Conservation (phyloP, 352 stramenopile species). For the Blastocystis hominis region DNA sequence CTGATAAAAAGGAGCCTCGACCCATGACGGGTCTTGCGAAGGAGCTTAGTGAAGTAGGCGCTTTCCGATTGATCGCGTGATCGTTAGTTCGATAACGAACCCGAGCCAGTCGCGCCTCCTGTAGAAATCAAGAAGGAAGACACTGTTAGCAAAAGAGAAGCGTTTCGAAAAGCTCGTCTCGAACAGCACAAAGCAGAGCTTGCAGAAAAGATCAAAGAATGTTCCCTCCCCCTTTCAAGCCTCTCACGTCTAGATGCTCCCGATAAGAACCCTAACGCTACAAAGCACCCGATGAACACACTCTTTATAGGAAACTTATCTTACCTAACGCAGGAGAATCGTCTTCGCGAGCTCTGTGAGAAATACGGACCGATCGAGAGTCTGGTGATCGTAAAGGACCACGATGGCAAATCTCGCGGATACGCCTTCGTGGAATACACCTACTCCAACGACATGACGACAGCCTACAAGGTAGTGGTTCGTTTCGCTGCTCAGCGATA, state of each 20-base stretch:
- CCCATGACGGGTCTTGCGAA: constrained; percentile 23
- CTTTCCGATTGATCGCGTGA: not conserved
- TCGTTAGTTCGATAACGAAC: not conserved
- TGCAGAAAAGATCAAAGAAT: constrained; percentile 67
- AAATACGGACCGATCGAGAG: constrained; percentile 79
- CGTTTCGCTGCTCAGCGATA: constrained; percentile 67
- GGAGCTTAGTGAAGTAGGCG: not conserved
- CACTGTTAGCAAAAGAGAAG: not conserved
- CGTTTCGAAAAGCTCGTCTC: constrained; percentile 61
- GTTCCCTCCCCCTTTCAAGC: constrained; percentile 56
- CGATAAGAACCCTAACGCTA: constrained; percentile 67
- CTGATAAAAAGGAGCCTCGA: not conserved
- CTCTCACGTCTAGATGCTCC: constrained; percentile 7
- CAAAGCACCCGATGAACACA: constrained; percentile 87
- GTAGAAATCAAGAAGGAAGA: not conserved
- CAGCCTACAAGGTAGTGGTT: constrained; percentile 69
- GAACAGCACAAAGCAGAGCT: constrained; percentile 68
- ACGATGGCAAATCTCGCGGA: constrained; percentile 76
- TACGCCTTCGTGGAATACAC: constrained; percentile 98
- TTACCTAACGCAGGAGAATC: constrained; percentile 93
- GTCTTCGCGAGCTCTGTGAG: constrained; percentile 89
- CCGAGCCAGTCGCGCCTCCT: not conserved
- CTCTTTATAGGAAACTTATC: constrained; percentile 90
- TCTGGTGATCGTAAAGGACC: constrained; percentile 63
- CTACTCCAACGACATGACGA: constrained; percentile 87